Evolutionary conservation across 1,139 yeast genomes (phyloP).

Genomic region (Pichia sp.): DNA sequence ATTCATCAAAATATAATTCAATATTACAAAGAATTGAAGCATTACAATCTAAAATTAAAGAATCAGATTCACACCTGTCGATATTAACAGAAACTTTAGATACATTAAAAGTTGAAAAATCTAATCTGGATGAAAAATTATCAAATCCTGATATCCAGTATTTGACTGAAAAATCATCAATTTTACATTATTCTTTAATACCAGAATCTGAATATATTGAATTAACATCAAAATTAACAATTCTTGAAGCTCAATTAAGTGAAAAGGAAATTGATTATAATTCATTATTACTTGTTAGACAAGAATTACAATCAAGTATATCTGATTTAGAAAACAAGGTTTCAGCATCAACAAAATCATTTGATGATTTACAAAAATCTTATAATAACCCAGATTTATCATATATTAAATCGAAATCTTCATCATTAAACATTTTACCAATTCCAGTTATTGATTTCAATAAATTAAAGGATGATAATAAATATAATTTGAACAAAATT

Average conservation of each 20-base stretch:
- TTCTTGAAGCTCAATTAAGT: conserved; percentile 3
- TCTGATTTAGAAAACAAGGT: conserved; percentile 23
- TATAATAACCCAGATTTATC: conserved; percentile 28
- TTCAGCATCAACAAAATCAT: conserved; percentile 10
- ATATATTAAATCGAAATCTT: conserved; percentile 25
- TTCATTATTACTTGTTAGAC: background rate
- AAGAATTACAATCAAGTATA: conserved; percentile 10
- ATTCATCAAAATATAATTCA: background rate
- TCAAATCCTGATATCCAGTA: conserved; percentile 9
- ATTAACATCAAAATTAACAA: conserved; percentile 16
- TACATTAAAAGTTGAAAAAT: conserved; percentile 4
- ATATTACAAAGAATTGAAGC: background rate
- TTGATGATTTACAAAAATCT: conserved; percentile 1
- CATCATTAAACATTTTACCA: background rate
- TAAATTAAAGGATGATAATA: background rate
- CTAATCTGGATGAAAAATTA: background rate
- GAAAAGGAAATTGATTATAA: conserved; percentile 1
- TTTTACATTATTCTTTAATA: conserved; percentile 24
- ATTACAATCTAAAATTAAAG: conserved; percentile 2
- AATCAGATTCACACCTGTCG: conserved; percentile 1
- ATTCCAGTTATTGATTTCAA: conserved; percentile 3
- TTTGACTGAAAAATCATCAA: conserved; percentile 27
- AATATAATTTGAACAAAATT: background rate
- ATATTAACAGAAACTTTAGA: conserved; percentile 2
- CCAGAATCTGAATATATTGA: conserved; percentile 27